These are phyloP conservation scores for Cytospora chrysosperma DNA, from an alignment of 2,329 filamentous ascomycete genomes.

Conservation along the genomic window DNA sequence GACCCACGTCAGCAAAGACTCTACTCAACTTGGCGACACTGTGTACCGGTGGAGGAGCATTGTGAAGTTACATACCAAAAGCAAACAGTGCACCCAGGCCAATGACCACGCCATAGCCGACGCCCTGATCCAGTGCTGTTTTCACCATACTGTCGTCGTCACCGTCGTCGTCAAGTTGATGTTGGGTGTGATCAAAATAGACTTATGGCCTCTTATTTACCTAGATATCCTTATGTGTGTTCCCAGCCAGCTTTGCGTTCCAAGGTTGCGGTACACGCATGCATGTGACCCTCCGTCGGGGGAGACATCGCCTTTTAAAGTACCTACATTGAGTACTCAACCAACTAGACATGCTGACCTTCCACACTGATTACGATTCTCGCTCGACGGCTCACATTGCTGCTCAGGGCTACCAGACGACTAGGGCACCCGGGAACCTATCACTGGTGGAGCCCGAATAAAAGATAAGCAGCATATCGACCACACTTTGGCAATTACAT, in stretches of 20 bases:
- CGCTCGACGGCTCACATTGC: no score
- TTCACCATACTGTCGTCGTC: constrained; percentile 29
- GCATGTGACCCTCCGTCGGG: no score
- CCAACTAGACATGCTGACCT: no score
- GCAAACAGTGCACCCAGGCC: constrained; percentile 74
- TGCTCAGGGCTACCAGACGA: no score
- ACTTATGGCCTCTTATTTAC: neutral
- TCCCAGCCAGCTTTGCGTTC: neutral
- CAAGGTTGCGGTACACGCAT: no score
- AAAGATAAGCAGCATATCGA: neutral
- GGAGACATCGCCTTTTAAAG: no score
- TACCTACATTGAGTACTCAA: no score
- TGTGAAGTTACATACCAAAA: constrained; percentile 44
- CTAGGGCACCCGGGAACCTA: no score
- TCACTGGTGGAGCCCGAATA: neutral
- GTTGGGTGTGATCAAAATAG: no score
- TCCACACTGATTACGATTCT: no score
- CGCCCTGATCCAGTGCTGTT: constrained; percentile 55
- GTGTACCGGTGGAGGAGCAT: neutral
- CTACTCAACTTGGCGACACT: neutral
- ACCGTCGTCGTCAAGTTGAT: neutral
- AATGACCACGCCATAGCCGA: constrained; percentile 76
- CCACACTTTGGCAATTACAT: neutral
- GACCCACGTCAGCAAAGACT: neutral
- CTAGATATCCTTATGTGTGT: neutral